Evolutionary conservation across 2,329 filamentous ascomycete genomes (phyloP), one percentile per base, ranked within the genome.

Genomic region (Orbilia ellipsospora): DNA sequence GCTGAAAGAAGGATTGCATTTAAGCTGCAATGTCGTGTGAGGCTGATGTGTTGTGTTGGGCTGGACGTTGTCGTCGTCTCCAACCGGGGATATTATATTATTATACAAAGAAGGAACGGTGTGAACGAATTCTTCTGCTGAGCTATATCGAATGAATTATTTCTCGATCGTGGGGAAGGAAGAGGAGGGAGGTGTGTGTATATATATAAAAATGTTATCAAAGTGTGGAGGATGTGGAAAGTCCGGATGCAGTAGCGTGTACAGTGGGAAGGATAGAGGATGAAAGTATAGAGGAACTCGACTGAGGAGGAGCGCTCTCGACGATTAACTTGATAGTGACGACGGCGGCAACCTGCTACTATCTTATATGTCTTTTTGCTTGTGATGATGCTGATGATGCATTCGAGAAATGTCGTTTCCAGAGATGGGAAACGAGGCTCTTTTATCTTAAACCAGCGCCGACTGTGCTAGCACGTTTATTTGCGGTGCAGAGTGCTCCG

Each of bases 1-100:
- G 72, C 56, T 75, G 72, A 54, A 75, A 75, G 64, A 75, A 75
- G 64, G 72, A 75, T 75, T 75, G 72, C 72, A 75, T 75, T 52
- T 69, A 55, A 64, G 56, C 31, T 36, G 31, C 31, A 36, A 36
- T 36, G 72, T 75, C 72, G 72, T 75, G 72, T 69, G 72, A 69
- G 64, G 63, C 55, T 59, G 57, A 59, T 66, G 50, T 65, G 61
- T 60, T 75, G 72, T 44, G 72, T 69, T 69, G 68, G 31, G 40
- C 31, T 54, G 28, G 72, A 69, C 59, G 72, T 75, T 67, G 28
- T 18, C n/a, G 48, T 18, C 48, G 7, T 57, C 63, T 44, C 50
- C 63, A 18, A 18, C 13, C 10, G 12, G 40, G 10, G n/a, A 44
- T n/a, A n/a, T 44, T 44, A 44, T 44, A 44, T 48, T 48, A 10